Conservation (phyloP, 1,284 basidiomycete genomes). For the Heimioporus retisporus region DNA sequence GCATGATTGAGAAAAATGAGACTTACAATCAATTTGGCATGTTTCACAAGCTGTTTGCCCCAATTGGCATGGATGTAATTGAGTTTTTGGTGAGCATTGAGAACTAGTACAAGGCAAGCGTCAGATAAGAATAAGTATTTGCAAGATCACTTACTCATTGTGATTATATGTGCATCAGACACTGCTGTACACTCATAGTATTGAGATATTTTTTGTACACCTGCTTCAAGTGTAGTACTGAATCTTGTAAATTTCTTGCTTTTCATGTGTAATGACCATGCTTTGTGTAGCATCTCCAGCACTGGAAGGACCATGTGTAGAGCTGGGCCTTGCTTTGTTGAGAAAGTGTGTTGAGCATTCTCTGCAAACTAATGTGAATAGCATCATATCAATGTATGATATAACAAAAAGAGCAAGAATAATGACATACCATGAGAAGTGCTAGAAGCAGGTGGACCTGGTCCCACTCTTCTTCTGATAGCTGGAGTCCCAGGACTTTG, state of each 20-base stretch:
- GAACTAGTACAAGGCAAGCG: background rate
- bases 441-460: too few species aligned
- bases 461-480: too few species aligned
- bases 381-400: background rate
- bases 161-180: constrained; percentile 24
- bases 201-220: constrained; percentile 34
- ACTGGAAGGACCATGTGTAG: too few species aligned
- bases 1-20: background rate
- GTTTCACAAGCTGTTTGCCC: constrained; percentile 19
- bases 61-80: constrained; percentile 29
- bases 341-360: constrained; percentile 27
- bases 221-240: constrained; percentile 29
- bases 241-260: constrained; percentile 24
- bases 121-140: constrained; percentile 32
- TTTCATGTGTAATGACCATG: too few species aligned
- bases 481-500: too few species aligned
- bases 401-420: too few species aligned
- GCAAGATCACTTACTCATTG: constrained; percentile 35
- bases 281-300: too few species aligned
- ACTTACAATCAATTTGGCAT: constrained; percentile 21
- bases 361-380: constrained; percentile 22
- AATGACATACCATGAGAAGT: too few species aligned
- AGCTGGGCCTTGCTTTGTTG: background rate
- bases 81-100: constrained; percentile 25
- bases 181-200: constrained; percentile 30